Conservation (phyloP, 305 asterid species). For the Coffea humblotiana region DNA sequence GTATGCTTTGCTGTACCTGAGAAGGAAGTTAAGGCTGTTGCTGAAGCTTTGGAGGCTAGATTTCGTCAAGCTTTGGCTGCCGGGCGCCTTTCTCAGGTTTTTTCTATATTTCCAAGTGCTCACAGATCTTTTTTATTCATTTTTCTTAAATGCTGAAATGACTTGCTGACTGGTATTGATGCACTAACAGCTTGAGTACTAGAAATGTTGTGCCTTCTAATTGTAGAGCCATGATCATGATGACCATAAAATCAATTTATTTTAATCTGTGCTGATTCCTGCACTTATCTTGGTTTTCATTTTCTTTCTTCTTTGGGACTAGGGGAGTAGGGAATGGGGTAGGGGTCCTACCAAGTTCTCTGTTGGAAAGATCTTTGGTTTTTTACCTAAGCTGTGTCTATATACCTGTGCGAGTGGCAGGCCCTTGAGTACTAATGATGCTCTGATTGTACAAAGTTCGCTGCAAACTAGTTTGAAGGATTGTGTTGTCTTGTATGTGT, state of each 20-base stretch:
- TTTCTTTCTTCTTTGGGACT: background rate
- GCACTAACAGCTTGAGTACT: background rate
- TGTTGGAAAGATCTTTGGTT: background rate
- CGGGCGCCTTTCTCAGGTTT: slow-evolving; percentile 98
- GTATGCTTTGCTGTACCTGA: slow-evolving; percentile 99
- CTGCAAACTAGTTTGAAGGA: too few relatives aligned
- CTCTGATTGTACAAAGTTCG: too few relatives aligned
- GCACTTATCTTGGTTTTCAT: too few relatives aligned
- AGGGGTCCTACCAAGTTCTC: background rate
- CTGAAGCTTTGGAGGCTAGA: slow-evolving; percentile 77
- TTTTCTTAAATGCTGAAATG: background rate
- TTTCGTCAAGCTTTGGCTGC: slow-evolving; percentile 90
- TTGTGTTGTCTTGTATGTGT: too few relatives aligned
- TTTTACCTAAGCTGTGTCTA: background rate
- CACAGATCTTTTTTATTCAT: background rate
- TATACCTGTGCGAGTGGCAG: background rate
- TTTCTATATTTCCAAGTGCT: slow-evolving; percentile 3
- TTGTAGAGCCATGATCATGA: background rate
- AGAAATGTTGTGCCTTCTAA: background rate
- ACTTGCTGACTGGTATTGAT: background rate
- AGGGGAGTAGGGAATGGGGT: background rate
- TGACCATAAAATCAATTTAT: background rate
- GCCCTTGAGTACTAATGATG: background rate
- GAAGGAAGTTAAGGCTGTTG: slow-evolving; percentile 86
- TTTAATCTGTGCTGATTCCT: background rate